Evolutionary conservation across 106 monocot species (phyloP), one percentile per base, ranked within the genome.

Genomic region (Vanilla planifolia): DNA sequence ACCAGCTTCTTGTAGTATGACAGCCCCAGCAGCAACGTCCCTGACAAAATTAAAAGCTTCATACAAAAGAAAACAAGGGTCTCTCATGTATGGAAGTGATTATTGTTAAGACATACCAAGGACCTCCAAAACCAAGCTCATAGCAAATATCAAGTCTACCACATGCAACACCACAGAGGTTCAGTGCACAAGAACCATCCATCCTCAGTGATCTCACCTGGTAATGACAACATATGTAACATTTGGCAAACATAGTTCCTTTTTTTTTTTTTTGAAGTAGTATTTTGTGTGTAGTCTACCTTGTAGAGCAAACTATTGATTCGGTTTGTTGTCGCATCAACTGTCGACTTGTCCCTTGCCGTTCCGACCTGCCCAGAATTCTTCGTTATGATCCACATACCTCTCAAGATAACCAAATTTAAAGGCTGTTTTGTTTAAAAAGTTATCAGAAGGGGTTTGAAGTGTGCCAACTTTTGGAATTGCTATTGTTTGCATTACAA

Each of bases 71-170:
- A 24, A 34, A 62, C 14, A 9, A 35, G 1, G 48, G 22, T 34
- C 13, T 51, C 3, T 5, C 10, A n/a, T 45, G 5, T 16, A 45
- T 5, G 5, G 27, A 26, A 32, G n/a, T n/a, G 24, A 55, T 55
- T 5, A 55, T 8, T 11, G 55, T 34, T 57, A 35, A 19, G 26
- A 76, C 66, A 32, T 72, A 95, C 94, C 94, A 95, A 24, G 89
- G 89, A 22, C 94, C 94, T 10, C 94, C 94, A 74, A 89, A 95
- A 30, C 80, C 89, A 59, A 86, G 70, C 67, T 95, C 94, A 62
- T 89, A 90, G 52, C 67, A 89, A 15, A 95, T 55, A 75, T 95
- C 94, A 40, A 90, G 75, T 65, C 89, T 80, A 37, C 94, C 94
- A 59, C 89, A 90, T 20, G 94, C 94, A 65, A 95, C 23, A 16